Percentiles rank a stretch among this genome's conserved stretches.
Evolutionary conservation across 306 rosid genomes (phyloP).

Genomic region (Erythrophleum fordii): DNA sequence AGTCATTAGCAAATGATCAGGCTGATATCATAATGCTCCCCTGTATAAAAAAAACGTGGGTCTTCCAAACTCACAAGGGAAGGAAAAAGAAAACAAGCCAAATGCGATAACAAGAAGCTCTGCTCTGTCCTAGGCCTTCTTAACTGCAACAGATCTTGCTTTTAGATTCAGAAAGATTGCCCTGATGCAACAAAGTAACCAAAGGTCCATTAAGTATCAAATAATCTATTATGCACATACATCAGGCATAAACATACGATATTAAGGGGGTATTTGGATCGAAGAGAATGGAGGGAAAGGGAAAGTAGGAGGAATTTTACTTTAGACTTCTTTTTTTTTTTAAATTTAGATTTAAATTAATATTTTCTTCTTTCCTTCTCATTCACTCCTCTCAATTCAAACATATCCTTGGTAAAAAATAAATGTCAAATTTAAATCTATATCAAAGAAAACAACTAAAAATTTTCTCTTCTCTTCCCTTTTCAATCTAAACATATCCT

Average conservation of each 20-base stretch:
- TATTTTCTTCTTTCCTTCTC: not conserved
- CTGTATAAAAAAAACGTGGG: slow-evolving; percentile 4
- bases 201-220: slow-evolving; percentile 21
- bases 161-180: slow-evolving; percentile 86
- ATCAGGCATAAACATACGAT: not conserved
- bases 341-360: too few species aligned
- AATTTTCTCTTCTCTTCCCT: not conserved
- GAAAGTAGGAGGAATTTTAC: too few species aligned
- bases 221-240: not conserved
- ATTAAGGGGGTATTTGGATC: not conserved
- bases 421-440: too few species aligned
- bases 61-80: slow-evolving; percentile 7
- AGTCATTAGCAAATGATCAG: not conserved
- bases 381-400: not conserved
- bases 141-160: slow-evolving; percentile 74
- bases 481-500: not conserved
- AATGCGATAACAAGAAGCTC: not conserved
- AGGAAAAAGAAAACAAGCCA: slow-evolving; percentile 8
- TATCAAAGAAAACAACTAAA: too few species aligned
- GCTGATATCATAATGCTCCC: slow-evolving; percentile 2
- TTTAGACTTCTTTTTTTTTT: too few species aligned
- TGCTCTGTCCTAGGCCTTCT: slow-evolving; percentile 54
- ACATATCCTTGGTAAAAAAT: not conserved
- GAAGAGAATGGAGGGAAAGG: too few species aligned
- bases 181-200: slow-evolving; percentile 59